These are phyloP conservation scores for Ceratobasidium sp. DNA, from an alignment of 1,284 basidiomycete species.

Conservation along the genomic window DNA sequence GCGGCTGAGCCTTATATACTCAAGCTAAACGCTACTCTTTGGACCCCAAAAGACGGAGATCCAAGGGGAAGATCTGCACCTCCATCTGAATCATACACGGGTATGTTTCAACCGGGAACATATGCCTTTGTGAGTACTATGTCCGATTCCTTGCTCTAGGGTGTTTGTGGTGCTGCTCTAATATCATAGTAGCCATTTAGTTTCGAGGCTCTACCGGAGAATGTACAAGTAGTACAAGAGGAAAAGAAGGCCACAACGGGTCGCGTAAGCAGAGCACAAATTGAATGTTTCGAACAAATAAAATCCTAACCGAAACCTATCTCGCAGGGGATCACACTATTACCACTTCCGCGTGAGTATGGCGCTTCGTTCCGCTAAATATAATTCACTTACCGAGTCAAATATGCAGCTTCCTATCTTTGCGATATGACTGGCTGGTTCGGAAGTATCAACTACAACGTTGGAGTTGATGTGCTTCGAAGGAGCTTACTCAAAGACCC, in stretches of 20 bases:
- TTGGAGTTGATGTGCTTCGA: slow-evolving; percentile 34
- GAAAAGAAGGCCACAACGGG: slow-evolving; percentile 34
- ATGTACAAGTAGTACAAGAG: slow-evolving; percentile 33
- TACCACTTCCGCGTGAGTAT: slow-evolving; percentile 14
- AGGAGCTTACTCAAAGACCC: slow-evolving; percentile 16
- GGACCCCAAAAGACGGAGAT: slow-evolving; percentile 25
- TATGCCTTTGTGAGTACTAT: slow-evolving; percentile 29
- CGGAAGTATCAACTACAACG: slow-evolving; percentile 16
- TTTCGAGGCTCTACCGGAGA: slow-evolving; percentile 38
- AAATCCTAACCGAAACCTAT: not conserved
- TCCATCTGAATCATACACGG: slow-evolving; percentile 15
- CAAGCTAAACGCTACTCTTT: slow-evolving; percentile 27
- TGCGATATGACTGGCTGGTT: slow-evolving; percentile 34
- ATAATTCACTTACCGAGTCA: not conserved
- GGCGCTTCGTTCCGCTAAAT: too few relatives aligned
- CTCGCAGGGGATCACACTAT: not conserved
- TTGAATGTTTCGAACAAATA: not conserved
- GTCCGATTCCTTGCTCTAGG: too few relatives aligned
- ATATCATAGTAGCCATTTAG: slow-evolving; percentile 28
- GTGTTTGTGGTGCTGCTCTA: not conserved
- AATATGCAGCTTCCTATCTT: slow-evolving; percentile 13
- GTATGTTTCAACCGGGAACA: slow-evolving; percentile 28
- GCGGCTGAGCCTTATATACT: slow-evolving; percentile 14
- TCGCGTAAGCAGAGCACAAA: slow-evolving; percentile 9
- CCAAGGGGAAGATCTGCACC: slow-evolving; percentile 7